Percentiles rank a stretch among this genome's conserved stretches.
These are phyloP conservation scores for Penicillium sp. DNA, from an alignment of 2,329 filamentous ascomycete genomes.

Conservation along the genomic window DNA sequence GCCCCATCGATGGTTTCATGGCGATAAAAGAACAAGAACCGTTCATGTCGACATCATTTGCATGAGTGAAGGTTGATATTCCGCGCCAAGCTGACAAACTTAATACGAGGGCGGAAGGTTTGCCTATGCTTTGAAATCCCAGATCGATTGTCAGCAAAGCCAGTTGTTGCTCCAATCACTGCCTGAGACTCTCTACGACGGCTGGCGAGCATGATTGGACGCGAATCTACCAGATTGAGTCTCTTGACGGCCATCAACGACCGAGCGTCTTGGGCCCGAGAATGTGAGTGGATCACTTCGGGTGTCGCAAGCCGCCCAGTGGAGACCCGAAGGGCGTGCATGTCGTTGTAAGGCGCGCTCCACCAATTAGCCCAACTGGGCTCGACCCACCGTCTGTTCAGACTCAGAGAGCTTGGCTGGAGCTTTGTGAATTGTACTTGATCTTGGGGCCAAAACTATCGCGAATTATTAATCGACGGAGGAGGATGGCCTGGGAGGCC, in stretches of 20 bases:
- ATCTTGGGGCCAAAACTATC: neutral
- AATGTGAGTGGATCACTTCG: conserved; percentile 14
- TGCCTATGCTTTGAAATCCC: conserved; percentile 15
- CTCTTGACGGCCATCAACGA: conserved; percentile 9
- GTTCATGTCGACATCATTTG: neutral
- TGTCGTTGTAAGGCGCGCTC: conserved; percentile 22
- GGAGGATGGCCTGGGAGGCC: neutral
- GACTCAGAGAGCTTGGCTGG: neutral
- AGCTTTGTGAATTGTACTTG: neutral
- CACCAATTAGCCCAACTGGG: conserved; percentile 9
- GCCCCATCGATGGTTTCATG: conserved; percentile 1
- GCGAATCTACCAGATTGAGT: neutral
- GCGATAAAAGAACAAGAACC: neutral
- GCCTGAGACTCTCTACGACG: neutral
- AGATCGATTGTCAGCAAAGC: conserved; percentile 6
- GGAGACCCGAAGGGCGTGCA: conserved; percentile 27
- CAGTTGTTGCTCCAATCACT: neutral
- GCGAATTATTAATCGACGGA: neutral
- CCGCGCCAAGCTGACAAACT: neutral
- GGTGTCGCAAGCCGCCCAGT: conserved; percentile 9
- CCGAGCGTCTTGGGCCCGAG: conserved; percentile 7
- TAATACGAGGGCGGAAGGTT: neutral
- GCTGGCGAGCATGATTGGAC: neutral
- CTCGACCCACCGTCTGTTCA: conserved; percentile 2
- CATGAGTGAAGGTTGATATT: neutral